Evolutionary conservation across 371 early-diverging fungal species (phyloP).

Genomic region (Chytridium lagenaria): DNA sequence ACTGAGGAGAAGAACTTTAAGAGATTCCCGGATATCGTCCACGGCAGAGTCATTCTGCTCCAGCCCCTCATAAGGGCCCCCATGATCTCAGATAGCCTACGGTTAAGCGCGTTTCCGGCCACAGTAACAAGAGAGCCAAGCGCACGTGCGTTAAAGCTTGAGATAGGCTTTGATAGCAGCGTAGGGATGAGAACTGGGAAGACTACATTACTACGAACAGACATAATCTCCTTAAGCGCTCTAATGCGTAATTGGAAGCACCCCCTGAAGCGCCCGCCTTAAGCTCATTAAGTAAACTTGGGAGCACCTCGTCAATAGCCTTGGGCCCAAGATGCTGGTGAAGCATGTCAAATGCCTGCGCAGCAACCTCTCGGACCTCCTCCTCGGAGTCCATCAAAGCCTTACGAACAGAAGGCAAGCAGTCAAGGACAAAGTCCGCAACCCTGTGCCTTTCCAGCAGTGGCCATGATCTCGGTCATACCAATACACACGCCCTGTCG

Average conservation of each 20-base stretch:
- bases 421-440: slow-evolving; percentile 80
- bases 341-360: slow-evolving; percentile 89
- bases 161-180: slow-evolving; percentile 85
- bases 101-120: slow-evolving; percentile 83
- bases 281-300: slow-evolving; percentile 83
- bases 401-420: slow-evolving; percentile 78
- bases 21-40: slow-evolving; percentile 70
- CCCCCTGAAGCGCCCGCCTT: slow-evolving; percentile 53
- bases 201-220: slow-evolving; percentile 91
- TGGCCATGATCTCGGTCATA: slow-evolving; percentile 87
- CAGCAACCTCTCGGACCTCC: slow-evolving; percentile 93
- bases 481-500: slow-evolving; percentile 94
- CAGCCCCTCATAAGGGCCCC: slow-evolving; percentile 81
- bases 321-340: slow-evolving; percentile 88
- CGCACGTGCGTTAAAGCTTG: slow-evolving; percentile 89
- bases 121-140: slow-evolving; percentile 89
- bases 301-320: slow-evolving; percentile 91
- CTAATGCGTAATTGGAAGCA: slow-evolving; percentile 72
- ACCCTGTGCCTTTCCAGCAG: slow-evolving; percentile 83
- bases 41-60: slow-evolving; percentile 73
- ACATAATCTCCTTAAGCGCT: slow-evolving; percentile 97
- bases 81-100: slow-evolving; percentile 79
- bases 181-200: slow-evolving; percentile 96
- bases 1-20: slow-evolving; percentile 70
- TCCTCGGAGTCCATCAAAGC: slow-evolving; percentile 64